A percentile compares a stretch with the other conserved stretches of the same genome.
Evolutionary conservation across 169 alveolate genomes (phyloP).

Genomic region (Condylostoma magnum): DNA sequence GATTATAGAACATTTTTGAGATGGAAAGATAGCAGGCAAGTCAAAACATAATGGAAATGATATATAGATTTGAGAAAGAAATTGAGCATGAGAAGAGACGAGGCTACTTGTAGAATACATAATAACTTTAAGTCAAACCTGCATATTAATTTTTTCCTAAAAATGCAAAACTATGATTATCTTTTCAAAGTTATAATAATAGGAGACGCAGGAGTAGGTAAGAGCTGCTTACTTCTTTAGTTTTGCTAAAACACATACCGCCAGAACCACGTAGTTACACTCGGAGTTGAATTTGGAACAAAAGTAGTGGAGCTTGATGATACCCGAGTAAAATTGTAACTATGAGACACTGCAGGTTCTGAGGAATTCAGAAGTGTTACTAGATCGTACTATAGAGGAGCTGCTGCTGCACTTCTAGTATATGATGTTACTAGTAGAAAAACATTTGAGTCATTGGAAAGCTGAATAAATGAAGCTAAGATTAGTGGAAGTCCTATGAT

Average conservation of each 20-base stretch:
- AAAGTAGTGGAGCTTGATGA: conserved; percentile 56
- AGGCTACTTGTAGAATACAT: too few species aligned
- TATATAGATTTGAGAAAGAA: too few species aligned
- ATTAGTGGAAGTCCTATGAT: conserved; percentile 57
- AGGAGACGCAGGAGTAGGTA: conserved; percentile 85
- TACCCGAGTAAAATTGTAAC: conserved; percentile 55
- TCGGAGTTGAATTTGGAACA: conserved; percentile 82
- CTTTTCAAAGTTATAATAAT: too few species aligned
- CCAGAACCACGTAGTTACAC: conserved; percentile 73
- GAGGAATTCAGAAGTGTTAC: conserved; percentile 65
- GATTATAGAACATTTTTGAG: too few species aligned
- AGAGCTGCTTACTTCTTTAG: conserved; percentile 67
- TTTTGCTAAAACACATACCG: conserved; percentile 66
- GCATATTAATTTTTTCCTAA: too few species aligned
- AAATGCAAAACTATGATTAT: too few species aligned
- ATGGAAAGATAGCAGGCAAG: too few species aligned
- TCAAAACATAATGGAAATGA: too few species aligned
- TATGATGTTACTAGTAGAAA: conserved; percentile 78
- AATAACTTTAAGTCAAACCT: too few species aligned
- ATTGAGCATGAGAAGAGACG: too few species aligned
- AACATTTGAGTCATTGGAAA: conserved; percentile 57
- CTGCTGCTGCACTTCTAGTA: conserved; percentile 81
- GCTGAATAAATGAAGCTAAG: conserved; percentile 73
- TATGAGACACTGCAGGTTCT: conserved; percentile 78
- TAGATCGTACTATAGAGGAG: conserved; percentile 62